phyloP scores from a whole-genome alignment of 2,329 filamentous ascomycete species.

The Alternaria atra region DNA sequence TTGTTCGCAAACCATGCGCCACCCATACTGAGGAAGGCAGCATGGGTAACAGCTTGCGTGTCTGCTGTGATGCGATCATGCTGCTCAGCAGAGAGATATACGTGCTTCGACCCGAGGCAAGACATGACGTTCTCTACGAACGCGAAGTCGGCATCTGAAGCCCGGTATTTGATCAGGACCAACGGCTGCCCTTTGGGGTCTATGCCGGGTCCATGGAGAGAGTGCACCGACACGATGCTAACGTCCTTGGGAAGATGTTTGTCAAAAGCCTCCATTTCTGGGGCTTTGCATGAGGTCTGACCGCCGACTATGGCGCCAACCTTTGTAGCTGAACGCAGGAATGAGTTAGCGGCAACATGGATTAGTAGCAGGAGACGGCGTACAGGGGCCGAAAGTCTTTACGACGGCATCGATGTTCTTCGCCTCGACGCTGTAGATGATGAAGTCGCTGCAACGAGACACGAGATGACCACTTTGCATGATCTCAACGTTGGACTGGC shows the following conservation, averaged over 20 bases:
- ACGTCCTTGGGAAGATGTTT: conserved; percentile 86
- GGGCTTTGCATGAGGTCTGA: conserved; percentile 97
- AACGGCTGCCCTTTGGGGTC: conserved; percentile 89
- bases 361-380: conserved; percentile 48
- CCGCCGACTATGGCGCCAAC: conserved; percentile 94
- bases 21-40: conserved; percentile 94
- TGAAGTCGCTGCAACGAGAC: conserved; percentile 95
- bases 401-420: conserved; percentile 89
- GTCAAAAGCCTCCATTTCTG: conserved; percentile 94
- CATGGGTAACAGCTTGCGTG: conserved; percentile 97
- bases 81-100: conserved; percentile 84
- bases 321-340: conserved; percentile 76
- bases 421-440: conserved; percentile 98
- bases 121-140: conserved; percentile 84
- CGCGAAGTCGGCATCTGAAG: conserved; percentile 75
- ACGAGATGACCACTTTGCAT: conserved; percentile 94
- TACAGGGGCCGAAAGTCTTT: conserved; percentile 91
- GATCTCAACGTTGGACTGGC: conserved; percentile 82
- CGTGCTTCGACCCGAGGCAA: conserved; percentile 85
- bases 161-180: conserved; percentile 92
- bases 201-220: conserved; percentile 90
- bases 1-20: conserved; percentile 95
- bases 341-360: conserved; percentile 16
- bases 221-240: conserved; percentile 95
- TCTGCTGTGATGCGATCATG: conserved; percentile 98